Conservation (phyloP, 2,329 filamentous ascomycete species). For the Talaromyces sp. region DNA sequence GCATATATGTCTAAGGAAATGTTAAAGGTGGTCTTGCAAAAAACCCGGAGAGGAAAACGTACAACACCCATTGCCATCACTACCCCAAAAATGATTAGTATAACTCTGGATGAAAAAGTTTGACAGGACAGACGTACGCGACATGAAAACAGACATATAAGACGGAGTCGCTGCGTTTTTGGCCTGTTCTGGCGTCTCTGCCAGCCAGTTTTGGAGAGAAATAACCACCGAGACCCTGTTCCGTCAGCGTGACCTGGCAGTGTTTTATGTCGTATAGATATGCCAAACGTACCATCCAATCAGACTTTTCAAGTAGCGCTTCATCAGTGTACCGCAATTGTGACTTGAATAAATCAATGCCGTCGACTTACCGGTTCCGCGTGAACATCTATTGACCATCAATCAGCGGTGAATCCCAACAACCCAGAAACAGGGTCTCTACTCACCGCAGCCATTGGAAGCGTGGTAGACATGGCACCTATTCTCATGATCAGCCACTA, state of each 20-base stretch:
- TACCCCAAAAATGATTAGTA: slow-evolving; percentile 22
- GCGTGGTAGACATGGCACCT: slow-evolving; percentile 65
- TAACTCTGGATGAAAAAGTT: neutral
- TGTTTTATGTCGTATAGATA: neutral
- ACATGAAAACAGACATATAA: slow-evolving; percentile 73
- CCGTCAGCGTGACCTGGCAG: neutral
- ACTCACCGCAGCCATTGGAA: slow-evolving; percentile 84
- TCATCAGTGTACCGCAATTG: neutral
- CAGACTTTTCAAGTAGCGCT: slow-evolving; percentile 41
- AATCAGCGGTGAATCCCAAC: slow-evolving; percentile 15
- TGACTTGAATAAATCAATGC: neutral
- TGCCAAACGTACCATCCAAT: slow-evolving; percentile 52
- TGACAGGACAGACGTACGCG: slow-evolving; percentile 50
- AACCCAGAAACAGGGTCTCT: neutral
- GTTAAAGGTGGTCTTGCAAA: neutral
- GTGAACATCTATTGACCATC: slow-evolving; percentile 68
- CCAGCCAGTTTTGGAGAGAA: slow-evolving; percentile 44
- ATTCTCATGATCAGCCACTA: neutral
- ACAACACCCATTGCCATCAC: slow-evolving; percentile 56
- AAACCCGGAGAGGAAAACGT: slow-evolving; percentile 20
- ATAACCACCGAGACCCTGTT: slow-evolving; percentile 43
- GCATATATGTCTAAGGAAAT: slow-evolving; percentile 52
- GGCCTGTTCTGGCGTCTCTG: slow-evolving; percentile 44
- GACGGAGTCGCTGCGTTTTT: slow-evolving; percentile 63
- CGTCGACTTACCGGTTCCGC: slow-evolving; percentile 64